phyloP scores from a whole-genome alignment of 2,329 filamentous ascomycete genomes.

The Lasiodiplodia gonubiensis region DNA sequence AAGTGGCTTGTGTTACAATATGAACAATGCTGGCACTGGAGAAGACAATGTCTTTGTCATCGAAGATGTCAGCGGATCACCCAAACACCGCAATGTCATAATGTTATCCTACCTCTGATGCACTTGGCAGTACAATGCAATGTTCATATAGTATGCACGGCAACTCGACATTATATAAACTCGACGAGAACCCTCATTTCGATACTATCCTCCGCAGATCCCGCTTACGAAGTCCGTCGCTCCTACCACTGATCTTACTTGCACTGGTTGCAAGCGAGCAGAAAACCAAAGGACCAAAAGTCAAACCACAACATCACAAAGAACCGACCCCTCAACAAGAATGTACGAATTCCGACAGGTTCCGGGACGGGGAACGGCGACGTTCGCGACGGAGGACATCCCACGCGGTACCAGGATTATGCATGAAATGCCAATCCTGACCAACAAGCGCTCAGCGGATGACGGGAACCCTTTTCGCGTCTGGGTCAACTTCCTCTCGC shows the following conservation, averaged over 20 bases:
- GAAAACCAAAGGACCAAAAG: not conserved
- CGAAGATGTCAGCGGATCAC: too few relatives aligned
- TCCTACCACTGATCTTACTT: not conserved
- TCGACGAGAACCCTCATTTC: not conserved
- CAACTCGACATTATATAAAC: not conserved
- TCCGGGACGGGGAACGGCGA: not conserved
- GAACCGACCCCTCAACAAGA: not conserved
- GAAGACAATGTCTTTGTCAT: too few relatives aligned
- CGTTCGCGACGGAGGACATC: constrained; percentile 14
- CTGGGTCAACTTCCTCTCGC: too few relatives aligned
- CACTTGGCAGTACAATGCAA: too few relatives aligned
- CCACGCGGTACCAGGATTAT: not conserved
- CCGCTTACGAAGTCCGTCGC: not conserved
- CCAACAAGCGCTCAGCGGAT: not conserved
- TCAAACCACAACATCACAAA: not conserved
- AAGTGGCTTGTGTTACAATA: too few relatives aligned
- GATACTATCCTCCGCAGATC: not conserved
- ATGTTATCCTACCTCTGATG: too few relatives aligned
- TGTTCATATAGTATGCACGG: not conserved
- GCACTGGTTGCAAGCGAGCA: not conserved
- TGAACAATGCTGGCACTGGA: too few relatives aligned
- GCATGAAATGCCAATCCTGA: not conserved
- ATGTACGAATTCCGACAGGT: constrained; percentile 10
- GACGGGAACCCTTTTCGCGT: not conserved
- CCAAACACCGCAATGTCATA: too few relatives aligned